phyloP scores from a whole-genome alignment of 2,329 filamentous ascomycete genomes.

The Diaporthe batatas region DNA sequence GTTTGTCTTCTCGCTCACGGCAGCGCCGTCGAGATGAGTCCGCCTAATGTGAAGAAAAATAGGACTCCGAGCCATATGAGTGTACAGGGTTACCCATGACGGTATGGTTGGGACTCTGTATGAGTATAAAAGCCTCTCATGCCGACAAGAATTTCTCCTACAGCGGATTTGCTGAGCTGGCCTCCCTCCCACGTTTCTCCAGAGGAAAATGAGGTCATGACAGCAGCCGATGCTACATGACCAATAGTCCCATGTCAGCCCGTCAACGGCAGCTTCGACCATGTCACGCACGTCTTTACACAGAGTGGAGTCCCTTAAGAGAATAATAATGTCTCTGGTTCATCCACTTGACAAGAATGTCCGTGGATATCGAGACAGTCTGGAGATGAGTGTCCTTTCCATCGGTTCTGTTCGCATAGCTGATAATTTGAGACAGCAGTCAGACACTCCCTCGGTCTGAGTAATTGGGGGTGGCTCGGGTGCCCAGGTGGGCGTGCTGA shows the following conservation, averaged over 20 bases:
- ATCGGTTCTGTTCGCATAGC: not conserved
- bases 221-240: not conserved
- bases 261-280: not conserved
- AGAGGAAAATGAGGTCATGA: not conserved
- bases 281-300: not conserved
- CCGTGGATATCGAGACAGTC: not conserved
- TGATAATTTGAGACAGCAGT: not conserved
- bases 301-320: not conserved
- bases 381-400: not conserved
- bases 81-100: not conserved
- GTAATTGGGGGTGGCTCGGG: not conserved
- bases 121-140: not conserved
- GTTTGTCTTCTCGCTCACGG: not conserved
- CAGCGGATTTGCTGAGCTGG: no score
- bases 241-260: not conserved
- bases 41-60: not conserved
- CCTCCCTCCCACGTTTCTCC: not conserved
- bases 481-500: not conserved
- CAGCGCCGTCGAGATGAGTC: not conserved
- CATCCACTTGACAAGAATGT: no score
- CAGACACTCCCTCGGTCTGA: not conserved
- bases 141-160: accelerated
- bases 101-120: no score
- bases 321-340: not conserved
- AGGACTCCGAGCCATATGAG: not conserved